Evolutionary conservation across 768 basidiomycete genomes (phyloP), one percentile per base, ranked within the genome.

Genomic region (Sporobolomyces roseus): DNA sequence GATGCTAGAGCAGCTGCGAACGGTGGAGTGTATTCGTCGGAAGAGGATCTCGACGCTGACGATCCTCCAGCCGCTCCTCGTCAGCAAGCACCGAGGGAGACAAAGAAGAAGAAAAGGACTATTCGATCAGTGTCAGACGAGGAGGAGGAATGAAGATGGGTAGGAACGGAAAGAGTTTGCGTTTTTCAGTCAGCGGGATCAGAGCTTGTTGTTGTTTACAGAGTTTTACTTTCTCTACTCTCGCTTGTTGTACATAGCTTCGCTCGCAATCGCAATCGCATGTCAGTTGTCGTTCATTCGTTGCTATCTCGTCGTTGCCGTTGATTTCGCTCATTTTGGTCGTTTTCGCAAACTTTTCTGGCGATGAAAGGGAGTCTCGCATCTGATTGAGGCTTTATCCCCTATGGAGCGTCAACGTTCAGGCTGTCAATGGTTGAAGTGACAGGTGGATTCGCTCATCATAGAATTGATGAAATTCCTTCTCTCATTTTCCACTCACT

Each of bases 1-100:
- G 63, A 61, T 29, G 68, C 54, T 17, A 63, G 68, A 23, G 63
- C 68, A 1, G 63, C 59, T 2, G 68, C 43, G 8, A 50, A 50
- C 32, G 68, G 54, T 17, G 68, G 68, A 36, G 54, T 46, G 30
- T 61, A 61, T 46, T 70, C 65, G 59, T 29, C 43, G 2, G 65
- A 66, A 12, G 70, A 71, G 36, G 70, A 65, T 35, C 25, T 61
- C 4, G 53, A 54, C 25, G 43, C 59, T 21, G 32, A 62, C 27
- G 10, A 35, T 23, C 48, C 33, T 10, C 29, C 46, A 13, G 12
- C 33, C 25, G 25, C 14, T 23, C 29, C 53, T 25, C 30, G 36
- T n/a, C 23, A 27, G n/a, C 52, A 46, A 21, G 45, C 60, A 10
- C 51, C 35, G 45, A 29, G 60, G 45, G 32, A 61, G 59, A 36